Conservation (phyloP, 2,329 filamentous ascomycete genomes). For the Colletotrichum filicis region DNA sequence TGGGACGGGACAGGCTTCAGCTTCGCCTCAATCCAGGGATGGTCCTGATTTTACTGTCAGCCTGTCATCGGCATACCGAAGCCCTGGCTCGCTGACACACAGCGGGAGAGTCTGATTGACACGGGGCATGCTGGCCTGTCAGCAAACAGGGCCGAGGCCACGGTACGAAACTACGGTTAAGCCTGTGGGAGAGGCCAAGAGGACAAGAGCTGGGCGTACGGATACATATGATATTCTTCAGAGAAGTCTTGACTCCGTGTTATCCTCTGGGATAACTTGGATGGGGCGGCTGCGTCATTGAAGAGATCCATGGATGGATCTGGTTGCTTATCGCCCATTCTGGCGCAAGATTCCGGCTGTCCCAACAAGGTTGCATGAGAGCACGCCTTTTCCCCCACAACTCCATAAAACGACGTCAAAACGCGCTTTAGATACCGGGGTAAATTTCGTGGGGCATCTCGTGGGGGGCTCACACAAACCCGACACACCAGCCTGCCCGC, state of each 20-base stretch:
- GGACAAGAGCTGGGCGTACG: not conserved
- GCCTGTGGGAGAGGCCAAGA: not conserved
- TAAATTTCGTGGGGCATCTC: slow-evolving; percentile 26
- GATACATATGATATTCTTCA: not conserved
- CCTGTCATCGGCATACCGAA: slow-evolving; percentile 13
- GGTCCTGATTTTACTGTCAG: slow-evolving; percentile 16
- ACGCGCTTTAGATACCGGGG: slow-evolving; percentile 26
- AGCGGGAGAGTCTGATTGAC: not conserved
- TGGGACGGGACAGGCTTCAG: slow-evolving; percentile 16
- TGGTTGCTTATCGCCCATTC: slow-evolving; percentile 13
- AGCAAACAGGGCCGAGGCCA: not conserved
- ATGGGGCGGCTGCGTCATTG: slow-evolving; percentile 19
- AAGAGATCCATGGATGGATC: not conserved
- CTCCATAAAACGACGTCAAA: slow-evolving; percentile 36
- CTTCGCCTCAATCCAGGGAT: slow-evolving; percentile 27
- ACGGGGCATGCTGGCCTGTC: slow-evolving; percentile 2
- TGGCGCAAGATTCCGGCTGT: slow-evolving; percentile 19
- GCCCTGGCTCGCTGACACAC: slow-evolving; percentile 23
- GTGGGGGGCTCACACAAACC: slow-evolving; percentile 33
- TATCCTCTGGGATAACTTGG: not conserved
- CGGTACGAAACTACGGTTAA: not conserved
- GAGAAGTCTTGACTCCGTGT: not conserved
- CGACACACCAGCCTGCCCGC: slow-evolving; percentile 3
- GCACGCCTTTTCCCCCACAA: slow-evolving; percentile 32
- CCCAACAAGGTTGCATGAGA: slow-evolving; percentile 33